Evolutionary conservation across 352 stramenopile genomes (phyloP).

Genomic region (Phytophthora syringae): DNA sequence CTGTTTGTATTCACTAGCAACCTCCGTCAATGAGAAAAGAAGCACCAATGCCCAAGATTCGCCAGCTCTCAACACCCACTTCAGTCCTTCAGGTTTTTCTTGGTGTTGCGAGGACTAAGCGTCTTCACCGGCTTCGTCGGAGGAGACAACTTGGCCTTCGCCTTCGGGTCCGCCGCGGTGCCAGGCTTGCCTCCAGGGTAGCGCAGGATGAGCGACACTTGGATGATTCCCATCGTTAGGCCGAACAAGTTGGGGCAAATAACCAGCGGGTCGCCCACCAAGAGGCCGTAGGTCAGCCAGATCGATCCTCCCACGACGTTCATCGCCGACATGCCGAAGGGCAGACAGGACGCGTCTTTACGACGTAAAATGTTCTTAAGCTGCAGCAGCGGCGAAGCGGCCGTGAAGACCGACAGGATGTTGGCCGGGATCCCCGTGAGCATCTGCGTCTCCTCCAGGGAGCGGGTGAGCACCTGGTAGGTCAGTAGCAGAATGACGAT

Average conservation of each 20-base stretch:
- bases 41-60: not conserved
- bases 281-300: constrained; percentile 75
- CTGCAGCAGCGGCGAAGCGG: constrained; percentile 72
- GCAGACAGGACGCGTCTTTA: constrained; percentile 73
- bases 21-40: constrained; percentile 5
- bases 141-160: constrained; percentile 20
- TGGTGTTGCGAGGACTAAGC: constrained; percentile 25
- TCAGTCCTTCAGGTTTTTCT: constrained; percentile 38
- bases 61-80: constrained; percentile 1
- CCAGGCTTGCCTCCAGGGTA: constrained; percentile 53
- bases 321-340: constrained; percentile 83
- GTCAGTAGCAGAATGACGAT: constrained; percentile 59
- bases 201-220: constrained; percentile 67
- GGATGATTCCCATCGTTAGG: constrained; percentile 73
- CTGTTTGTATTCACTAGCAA: constrained; percentile 6
- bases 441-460: constrained; percentile 57
- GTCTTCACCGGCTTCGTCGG: constrained; percentile 26
- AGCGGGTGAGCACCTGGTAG: constrained; percentile 51
- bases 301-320: constrained; percentile 70
- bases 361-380: constrained; percentile 67
- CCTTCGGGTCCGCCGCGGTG: constrained; percentile 15
- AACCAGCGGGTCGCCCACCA: constrained; percentile 66
- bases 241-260: constrained; percentile 77
- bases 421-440: constrained; percentile 80
- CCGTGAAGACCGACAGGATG: constrained; percentile 74